A percentile compares a stretch with the other conserved stretches of the same genome.
phyloP scores from a whole-genome alignment of 2,329 filamentous ascomycete species.

The Pyrenophora seminiperda region DNA sequence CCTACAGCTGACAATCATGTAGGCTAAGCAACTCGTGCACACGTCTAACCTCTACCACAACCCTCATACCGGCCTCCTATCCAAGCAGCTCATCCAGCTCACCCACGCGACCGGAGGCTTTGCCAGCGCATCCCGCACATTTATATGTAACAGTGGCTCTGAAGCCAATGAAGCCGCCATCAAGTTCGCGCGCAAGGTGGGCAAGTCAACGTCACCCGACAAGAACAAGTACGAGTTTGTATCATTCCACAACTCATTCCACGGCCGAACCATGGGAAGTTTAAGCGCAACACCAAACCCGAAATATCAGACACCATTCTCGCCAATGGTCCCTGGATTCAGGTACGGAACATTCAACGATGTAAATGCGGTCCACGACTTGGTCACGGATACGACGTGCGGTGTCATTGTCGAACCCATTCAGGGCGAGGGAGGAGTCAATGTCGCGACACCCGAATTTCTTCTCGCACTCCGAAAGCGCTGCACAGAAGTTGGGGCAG shows the following conservation, averaged over 20 bases:
- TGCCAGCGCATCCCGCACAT: slow-evolving; percentile 78
- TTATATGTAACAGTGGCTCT: slow-evolving; percentile 94
- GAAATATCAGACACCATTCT: slow-evolving; percentile 95
- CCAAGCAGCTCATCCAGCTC: slow-evolving; percentile 80
- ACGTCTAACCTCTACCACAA: slow-evolving; percentile 98
- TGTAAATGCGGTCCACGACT: slow-evolving; percentile 67
- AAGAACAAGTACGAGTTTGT: slow-evolving; percentile 81
- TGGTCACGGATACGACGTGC: slow-evolving; percentile 85
- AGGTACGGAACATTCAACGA: slow-evolving; percentile 87
- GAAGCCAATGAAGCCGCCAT: slow-evolving; percentile 98
- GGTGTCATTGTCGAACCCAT: slow-evolving; percentile 97
- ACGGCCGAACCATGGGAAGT: slow-evolving; percentile 93
- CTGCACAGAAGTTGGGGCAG: slow-evolving; percentile 83
- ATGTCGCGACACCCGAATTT: slow-evolving; percentile 82
- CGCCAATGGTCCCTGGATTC: slow-evolving; percentile 95
- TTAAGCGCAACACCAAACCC: slow-evolving; percentile 96
- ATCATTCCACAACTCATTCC: slow-evolving; percentile 90
- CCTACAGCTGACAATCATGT: slow-evolving; percentile 20
- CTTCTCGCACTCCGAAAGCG: slow-evolving; percentile 80
- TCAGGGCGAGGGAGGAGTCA: slow-evolving; percentile 93
- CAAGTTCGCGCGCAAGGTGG: slow-evolving; percentile 93
- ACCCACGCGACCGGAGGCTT: slow-evolving; percentile 81
- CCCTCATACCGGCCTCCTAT: slow-evolving; percentile 89
- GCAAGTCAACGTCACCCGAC: slow-evolving; percentile 73
- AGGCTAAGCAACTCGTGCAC: slow-evolving; percentile 76